Base-by-base conservation (phyloP, 2,329 filamentous ascomycete genomes). In the Teratosphaeria gauchensis region DNA sequence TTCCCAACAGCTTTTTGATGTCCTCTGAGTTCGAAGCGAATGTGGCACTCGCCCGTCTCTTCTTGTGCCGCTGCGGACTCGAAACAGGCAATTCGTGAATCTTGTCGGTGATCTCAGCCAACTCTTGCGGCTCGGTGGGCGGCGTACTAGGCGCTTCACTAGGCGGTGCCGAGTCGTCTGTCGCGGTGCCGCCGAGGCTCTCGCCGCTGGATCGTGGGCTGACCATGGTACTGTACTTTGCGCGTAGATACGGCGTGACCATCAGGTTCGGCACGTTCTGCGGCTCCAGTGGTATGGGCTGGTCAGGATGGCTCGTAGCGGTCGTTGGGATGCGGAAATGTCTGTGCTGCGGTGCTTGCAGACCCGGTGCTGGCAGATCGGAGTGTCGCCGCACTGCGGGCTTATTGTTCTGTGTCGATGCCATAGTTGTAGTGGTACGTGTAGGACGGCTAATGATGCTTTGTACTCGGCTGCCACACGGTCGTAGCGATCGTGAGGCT, bases 1-100 rank as follows among this genome's bases (percentile, higher is more conserved):
- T 78, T 54, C 83, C 82, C 56, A 86, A 73, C 48, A 86, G 76
- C 58, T 78, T 74, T 65, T 78, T 75, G 67, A 85, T 82, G 68
- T 85, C 82, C 53, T 82, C 77, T 0, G 82, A 64, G 38, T 67
- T 78, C 64, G 79, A 82, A 0, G 82, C 83, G 59, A 65, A 71
- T 53, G 69, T 75, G 57, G 66, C 68, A 68, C 60, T 72, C 68
- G 59, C 70, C 67, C 69, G 62, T 57, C 69, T 65, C 60, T 64
- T 67, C 28, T 59, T 56, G 28, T 30, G 30, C 42, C 51, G 33
- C 35, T 38, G 14, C 11, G 60, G 55, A 53, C 59, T 64, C 65
- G 61, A 70, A 63, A 48, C 68, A 67, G 58, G 70, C 60, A 78
- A 68, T 38, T 68, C 68, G 56, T 74, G 57, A 30, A 77, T 64